Percentiles rank a stretch among this genome's conserved stretches.
Conservation (phyloP, 176 grass and related monocot genomes). For the Alopecurus myosuroides region DNA sequence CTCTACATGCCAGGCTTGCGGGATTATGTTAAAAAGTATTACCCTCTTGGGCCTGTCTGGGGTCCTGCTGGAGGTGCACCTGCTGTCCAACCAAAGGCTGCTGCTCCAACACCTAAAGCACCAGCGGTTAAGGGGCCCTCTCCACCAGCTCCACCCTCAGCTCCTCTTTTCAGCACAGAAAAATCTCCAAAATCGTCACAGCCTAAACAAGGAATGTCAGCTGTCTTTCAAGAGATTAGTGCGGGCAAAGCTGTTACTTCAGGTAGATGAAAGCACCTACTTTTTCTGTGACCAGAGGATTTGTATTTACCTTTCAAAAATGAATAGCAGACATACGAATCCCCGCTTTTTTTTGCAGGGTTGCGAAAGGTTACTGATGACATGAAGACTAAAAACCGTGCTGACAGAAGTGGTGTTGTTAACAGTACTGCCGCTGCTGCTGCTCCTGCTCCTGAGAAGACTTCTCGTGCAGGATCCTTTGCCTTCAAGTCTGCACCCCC, state of each 20-base stretch:
- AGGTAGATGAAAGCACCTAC: slow-evolving; percentile 42
- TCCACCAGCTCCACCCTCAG: slow-evolving; percentile 62
- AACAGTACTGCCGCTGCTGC: slow-evolving; percentile 15
- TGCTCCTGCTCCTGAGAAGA: slow-evolving; percentile 47
- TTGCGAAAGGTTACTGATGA: slow-evolving; percentile 89
- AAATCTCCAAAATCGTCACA: slow-evolving; percentile 42
- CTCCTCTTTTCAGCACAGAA: slow-evolving; percentile 60
- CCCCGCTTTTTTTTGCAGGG: slow-evolving; percentile 37
- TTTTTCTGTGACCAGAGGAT: background rate
- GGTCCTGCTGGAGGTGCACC: slow-evolving; percentile 33
- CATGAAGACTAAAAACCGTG: slow-evolving; percentile 91
- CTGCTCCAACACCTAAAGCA: slow-evolving; percentile 55
- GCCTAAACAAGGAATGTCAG: slow-evolving; percentile 85
- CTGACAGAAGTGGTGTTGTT: slow-evolving; percentile 78
- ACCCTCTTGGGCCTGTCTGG: slow-evolving; percentile 84
- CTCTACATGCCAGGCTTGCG: slow-evolving; percentile 75
- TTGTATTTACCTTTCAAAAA: background rate
- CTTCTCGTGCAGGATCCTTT: slow-evolving; percentile 51
- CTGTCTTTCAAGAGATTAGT: slow-evolving; percentile 91
- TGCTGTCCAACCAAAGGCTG: slow-evolving; percentile 46
- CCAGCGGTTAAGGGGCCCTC: slow-evolving; percentile 40
- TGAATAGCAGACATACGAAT: background rate
- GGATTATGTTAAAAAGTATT: slow-evolving; percentile 93
- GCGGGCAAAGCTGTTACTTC: slow-evolving; percentile 66
- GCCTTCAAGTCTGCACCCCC: slow-evolving; percentile 63